Evolutionary conservation across 2,329 filamentous ascomycete genomes (phyloP).

Genomic region (Cordyceps fumosorosea): DNA sequence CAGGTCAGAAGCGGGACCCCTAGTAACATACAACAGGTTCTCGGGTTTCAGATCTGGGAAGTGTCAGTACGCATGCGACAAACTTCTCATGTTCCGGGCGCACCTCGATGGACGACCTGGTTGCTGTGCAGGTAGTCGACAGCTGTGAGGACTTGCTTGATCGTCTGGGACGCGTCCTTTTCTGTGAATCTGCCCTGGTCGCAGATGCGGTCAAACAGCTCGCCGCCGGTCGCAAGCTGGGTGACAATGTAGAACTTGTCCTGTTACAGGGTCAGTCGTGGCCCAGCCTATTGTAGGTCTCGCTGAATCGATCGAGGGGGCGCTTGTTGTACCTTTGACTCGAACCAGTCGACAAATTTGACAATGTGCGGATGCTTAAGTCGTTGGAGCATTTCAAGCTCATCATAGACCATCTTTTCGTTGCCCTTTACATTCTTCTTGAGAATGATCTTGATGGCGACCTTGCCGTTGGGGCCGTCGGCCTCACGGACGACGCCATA

Average conservation of each 20-base stretch:
- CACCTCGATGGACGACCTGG: constrained; percentile 93
- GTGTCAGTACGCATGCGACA: background rate
- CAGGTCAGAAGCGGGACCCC: constrained; percentile 68
- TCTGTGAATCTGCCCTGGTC: constrained; percentile 98
- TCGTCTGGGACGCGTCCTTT: constrained; percentile 93
- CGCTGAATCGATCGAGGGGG: background rate
- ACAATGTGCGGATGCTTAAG: constrained; percentile 95
- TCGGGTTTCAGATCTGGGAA: constrained; percentile 87
- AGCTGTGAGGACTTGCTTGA: constrained; percentile 85
- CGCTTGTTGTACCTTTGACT: constrained; percentile 67
- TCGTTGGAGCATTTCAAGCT: constrained; percentile 85
- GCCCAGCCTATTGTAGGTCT: background rate
- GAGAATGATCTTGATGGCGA: constrained; percentile 96
- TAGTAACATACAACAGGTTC: constrained; percentile 89
- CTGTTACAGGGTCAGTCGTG: constrained; percentile 36
- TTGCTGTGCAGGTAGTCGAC: constrained; percentile 92
- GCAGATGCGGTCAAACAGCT: constrained; percentile 96
- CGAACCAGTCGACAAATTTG: constrained; percentile 97
- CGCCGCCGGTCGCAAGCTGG: constrained; percentile 88
- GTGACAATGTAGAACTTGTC: constrained; percentile 99
- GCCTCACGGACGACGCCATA: constrained; percentile 98
- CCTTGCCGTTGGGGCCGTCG: constrained; percentile 74
- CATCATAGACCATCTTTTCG: constrained; percentile 97
- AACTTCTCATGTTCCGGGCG: background rate
- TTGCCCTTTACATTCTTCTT: constrained; percentile 99